Conservation (phyloP, 2,329 filamentous ascomycete genomes). For the Aspergillus niger region DNA sequence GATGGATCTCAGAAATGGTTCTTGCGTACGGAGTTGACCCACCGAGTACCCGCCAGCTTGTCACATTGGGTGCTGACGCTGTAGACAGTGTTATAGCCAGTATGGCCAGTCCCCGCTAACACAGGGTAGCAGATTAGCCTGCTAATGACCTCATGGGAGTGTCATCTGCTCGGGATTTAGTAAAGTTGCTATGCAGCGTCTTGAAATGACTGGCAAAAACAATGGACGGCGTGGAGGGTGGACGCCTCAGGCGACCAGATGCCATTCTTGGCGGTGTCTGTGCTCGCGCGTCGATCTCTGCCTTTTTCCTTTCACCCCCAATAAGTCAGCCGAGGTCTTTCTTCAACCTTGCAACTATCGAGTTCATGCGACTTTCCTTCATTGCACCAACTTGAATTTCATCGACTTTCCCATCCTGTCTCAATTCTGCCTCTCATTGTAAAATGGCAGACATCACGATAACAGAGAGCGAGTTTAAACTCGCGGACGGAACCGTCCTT, state of each 20-base stretch:
- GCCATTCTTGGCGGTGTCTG: background rate
- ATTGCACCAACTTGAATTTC: background rate
- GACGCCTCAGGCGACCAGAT: background rate
- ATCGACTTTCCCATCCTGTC: background rate
- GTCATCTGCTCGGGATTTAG: too few relatives aligned
- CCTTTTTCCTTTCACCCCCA: background rate
- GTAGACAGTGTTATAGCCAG: too few relatives aligned
- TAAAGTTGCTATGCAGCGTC: too few relatives aligned
- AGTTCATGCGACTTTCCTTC: background rate
- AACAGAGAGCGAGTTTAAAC: constrained; percentile 10
- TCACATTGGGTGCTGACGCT: too few relatives aligned
- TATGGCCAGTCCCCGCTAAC: too few relatives aligned
- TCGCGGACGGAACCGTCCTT: constrained; percentile 7
- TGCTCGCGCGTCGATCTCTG: background rate
- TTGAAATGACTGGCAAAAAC: background rate
- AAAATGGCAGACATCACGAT: constrained; percentile 10
- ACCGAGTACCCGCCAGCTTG: too few relatives aligned
- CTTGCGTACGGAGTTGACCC: too few relatives aligned
- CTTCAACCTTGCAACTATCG: background rate
- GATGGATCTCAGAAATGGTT: too few relatives aligned
- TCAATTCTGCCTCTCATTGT: background rate
- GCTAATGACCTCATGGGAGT: too few relatives aligned
- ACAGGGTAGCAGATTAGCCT: fast-evolving
- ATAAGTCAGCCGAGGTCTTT: background rate
- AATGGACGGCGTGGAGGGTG: background rate